phyloP scores from a whole-genome alignment of 768 basidiomycete genomes.

The Tulasnella sp. region DNA sequence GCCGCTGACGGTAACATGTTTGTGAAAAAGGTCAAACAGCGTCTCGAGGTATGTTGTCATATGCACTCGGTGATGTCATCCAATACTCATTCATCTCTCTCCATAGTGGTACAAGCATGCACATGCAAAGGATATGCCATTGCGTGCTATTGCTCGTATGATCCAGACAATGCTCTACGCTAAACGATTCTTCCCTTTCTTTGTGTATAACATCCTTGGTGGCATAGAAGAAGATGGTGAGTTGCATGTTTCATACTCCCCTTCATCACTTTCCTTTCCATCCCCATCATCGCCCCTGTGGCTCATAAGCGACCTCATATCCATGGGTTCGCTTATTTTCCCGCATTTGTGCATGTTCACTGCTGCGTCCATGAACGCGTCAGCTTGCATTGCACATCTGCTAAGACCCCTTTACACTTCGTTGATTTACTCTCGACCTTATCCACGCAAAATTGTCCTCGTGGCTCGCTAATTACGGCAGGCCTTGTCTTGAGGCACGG shows the following conservation, averaged over 20 bases:
- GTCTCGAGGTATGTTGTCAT: constrained; percentile 63
- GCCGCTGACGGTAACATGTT: constrained; percentile 97
- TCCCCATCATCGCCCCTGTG: background rate
- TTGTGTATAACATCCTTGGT: constrained; percentile 91
- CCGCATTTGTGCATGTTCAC: too few species aligned
- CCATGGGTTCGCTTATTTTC: background rate
- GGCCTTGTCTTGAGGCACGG: too few species aligned
- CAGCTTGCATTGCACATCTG: too few species aligned
- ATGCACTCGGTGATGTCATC: background rate
- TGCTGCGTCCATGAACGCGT: too few species aligned
- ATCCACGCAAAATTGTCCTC: too few species aligned
- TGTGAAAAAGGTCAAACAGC: constrained; percentile 89
- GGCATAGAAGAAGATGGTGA: constrained; percentile 93
- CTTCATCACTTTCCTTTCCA: too few species aligned
- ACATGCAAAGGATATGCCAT: constrained; percentile 94
- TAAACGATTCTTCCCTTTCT: constrained; percentile 96
- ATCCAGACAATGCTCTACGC: constrained; percentile 98
- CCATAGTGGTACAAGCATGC: constrained; percentile 92
- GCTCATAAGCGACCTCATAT: background rate
- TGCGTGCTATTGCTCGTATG: constrained; percentile 90
- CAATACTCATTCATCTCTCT: background rate
- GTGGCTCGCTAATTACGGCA: too few species aligned
- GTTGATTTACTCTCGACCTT: too few species aligned
- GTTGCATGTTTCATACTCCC: constrained; percentile 26
- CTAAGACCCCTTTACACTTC: too few species aligned